These are phyloP conservation scores for Alternaria sp. DNA, from an alignment of 2,329 filamentous ascomycete species.

Conservation along the genomic window DNA sequence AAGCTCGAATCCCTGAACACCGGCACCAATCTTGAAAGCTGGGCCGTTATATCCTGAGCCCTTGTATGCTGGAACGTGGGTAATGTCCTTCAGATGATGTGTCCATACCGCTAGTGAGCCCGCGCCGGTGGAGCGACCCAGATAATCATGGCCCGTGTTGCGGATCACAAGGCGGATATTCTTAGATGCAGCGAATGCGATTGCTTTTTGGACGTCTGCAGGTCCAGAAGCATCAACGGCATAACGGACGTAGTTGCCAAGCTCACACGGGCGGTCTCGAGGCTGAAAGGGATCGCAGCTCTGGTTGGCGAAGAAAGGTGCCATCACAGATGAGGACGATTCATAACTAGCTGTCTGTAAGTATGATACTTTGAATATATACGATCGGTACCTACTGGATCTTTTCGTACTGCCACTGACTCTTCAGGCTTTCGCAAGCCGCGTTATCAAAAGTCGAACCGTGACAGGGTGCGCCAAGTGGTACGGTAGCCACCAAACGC, in stretches of 20 bases:
- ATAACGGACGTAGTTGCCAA: constrained; percentile 36
- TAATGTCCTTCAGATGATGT: constrained; percentile 32
- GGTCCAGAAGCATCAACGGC: constrained; percentile 27
- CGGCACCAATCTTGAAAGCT: constrained; percentile 38
- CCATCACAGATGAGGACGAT: constrained; percentile 38
- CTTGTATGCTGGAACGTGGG: constrained; percentile 20
- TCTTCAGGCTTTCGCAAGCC: constrained; percentile 24
- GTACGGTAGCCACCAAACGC: constrained; percentile 30
- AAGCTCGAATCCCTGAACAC: constrained; percentile 35
- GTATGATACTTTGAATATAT: neutral
- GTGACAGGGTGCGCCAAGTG: constrained; percentile 33
- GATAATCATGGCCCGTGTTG: constrained; percentile 44
- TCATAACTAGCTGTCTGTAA: constrained; percentile 19
- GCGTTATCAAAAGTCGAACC: constrained; percentile 22
- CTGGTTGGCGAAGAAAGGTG: constrained; percentile 34
- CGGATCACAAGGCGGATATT: constrained; percentile 42
- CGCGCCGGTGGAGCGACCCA: constrained; percentile 29
- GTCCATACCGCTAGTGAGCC: constrained; percentile 31
- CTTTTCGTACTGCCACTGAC: constrained; percentile 24
- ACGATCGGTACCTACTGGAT: constrained; percentile 19
- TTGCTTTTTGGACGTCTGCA: constrained; percentile 24
- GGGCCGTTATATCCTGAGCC: constrained; percentile 23
- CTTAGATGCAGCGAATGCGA: constrained; percentile 31
- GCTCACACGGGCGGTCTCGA: constrained; percentile 25
- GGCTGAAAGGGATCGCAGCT: constrained; percentile 35